These are phyloP conservation scores for Penicillium paradoxum DNA, from an alignment of 495 filamentous ascomycete genomes.

Conservation along the genomic window DNA sequence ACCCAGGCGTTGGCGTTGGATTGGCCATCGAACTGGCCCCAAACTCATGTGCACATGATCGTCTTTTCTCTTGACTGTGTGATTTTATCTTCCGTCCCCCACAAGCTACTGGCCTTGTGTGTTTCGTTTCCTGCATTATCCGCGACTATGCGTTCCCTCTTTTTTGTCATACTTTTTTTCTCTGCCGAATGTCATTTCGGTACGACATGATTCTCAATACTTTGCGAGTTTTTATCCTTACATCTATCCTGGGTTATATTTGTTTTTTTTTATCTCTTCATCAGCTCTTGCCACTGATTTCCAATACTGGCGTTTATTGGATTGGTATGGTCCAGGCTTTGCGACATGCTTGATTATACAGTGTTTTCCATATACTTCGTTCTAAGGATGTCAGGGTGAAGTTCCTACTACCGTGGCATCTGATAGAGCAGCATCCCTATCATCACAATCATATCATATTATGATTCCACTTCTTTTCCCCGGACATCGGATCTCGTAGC, in stretches of 20 bases:
- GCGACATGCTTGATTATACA: conserved; percentile 7
- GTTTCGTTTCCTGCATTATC: conserved; percentile 7
- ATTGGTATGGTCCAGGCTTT: conserved; percentile 8
- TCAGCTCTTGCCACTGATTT: conserved; percentile 5
- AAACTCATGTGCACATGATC: conserved; percentile 28
- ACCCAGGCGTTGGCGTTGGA: conserved; percentile 26
- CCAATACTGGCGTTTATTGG: conserved; percentile 16
- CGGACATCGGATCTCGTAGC: not conserved
- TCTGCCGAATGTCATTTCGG: conserved; percentile 2
- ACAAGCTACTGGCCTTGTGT: conserved; percentile 5
- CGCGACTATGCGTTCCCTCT: not conserved
- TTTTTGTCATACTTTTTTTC: not conserved
- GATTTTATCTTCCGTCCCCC: conserved; percentile 14
- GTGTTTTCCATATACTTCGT: not conserved
- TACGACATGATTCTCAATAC: conserved; percentile 13
- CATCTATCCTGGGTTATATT: conserved; percentile 14
- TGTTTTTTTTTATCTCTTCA: conserved; percentile 8
- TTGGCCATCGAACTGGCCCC: conserved; percentile 13
- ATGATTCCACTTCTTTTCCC: not conserved
- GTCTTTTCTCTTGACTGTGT: conserved; percentile 19
- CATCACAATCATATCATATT: not conserved
- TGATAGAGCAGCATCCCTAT: not conserved
- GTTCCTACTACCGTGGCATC: conserved; percentile 4
- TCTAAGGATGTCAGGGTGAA: not conserved
- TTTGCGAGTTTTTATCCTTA: conserved; percentile 5